Evolutionary conservation across 257 asterid genomes (phyloP), one percentile per base, ranked within the genome.

Genomic region (Lantana camara): DNA sequence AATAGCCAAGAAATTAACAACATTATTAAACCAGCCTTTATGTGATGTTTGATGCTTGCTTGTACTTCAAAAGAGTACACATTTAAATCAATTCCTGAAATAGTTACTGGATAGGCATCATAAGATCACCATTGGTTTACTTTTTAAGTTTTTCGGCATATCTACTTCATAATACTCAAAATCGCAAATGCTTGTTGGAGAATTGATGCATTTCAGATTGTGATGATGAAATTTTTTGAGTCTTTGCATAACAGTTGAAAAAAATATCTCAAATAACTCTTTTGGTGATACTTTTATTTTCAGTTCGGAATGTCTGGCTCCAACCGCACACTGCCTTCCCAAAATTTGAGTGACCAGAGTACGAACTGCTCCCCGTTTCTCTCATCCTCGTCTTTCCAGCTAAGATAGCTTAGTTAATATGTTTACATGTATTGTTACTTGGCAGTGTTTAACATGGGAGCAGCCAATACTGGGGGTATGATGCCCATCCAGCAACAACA

Each of bases 301-400:
- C 96, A 92, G 98, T 82, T 55, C 71, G 96, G 89, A 73, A 75
- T 91, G 40, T 63, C 91, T 65, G 88, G 87, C 55, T 86, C 83
- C 79, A 83, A 67, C 58, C 84, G 98, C 71, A 71, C 75, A 71
- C 86, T 92, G 57, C 79, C 96, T 71, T 56, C 95, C 63, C 95
- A 84, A 65, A 92, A 70, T 63, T 77, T 87, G 70, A 80, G 83
- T 51, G 98, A 92, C 67, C 98, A 89, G 80, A 89, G 98, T 89
- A 87, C 9, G 81, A 42, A 20, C 24, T 49, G 7, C 67, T 68
- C 42, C 61, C 46, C 47, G 52, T 24, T 50, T 51, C 8, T 27
- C 24, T 66, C 20, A 13, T 15, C 19, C 12, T 15, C 21, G 17
- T 15, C 14, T 23, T 40, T 23, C 15, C 14, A 15, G 38, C 42